Conservation (phyloP, 2,329 filamentous ascomycete genomes). For the Verticillium nonalfalfae region DNA sequence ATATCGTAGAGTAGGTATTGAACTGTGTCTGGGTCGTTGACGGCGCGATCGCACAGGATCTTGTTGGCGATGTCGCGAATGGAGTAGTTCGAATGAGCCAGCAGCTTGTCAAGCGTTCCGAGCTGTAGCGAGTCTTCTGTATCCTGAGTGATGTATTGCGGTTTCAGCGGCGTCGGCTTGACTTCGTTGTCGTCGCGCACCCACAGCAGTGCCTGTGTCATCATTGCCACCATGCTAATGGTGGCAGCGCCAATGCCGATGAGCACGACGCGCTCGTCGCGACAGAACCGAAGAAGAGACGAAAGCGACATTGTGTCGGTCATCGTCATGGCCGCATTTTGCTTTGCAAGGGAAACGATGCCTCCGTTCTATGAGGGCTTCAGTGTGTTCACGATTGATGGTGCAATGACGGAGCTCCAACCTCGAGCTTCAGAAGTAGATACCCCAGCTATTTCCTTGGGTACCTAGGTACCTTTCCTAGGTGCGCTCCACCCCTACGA, state of each 20-base stretch:
- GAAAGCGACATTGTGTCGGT: background rate
- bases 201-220: slow-evolving; percentile 51
- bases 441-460: too few relatives aligned
- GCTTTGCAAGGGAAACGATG: background rate
- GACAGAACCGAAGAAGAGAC: slow-evolving; percentile 18
- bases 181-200: slow-evolving; percentile 62
- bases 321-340: background rate
- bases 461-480: background rate
- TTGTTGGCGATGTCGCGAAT: slow-evolving; percentile 63
- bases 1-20: slow-evolving; percentile 50
- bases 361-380: background rate
- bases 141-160: slow-evolving; percentile 68
- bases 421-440: background rate
- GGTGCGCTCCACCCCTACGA: slow-evolving; percentile 11
- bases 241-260: slow-evolving; percentile 50
- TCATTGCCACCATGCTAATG: slow-evolving; percentile 49
- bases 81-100: slow-evolving; percentile 65
- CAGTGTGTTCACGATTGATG: background rate
- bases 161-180: slow-evolving; percentile 56
- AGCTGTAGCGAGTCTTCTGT: slow-evolving; percentile 66
- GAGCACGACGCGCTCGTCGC: slow-evolving; percentile 48
- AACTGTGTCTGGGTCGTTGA: slow-evolving; percentile 51
- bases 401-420: background rate
- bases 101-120: slow-evolving; percentile 60
- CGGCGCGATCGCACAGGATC: slow-evolving; percentile 48